phyloP scores from a whole-genome alignment of 352 stramenopile genomes.

The Globisporangium uncinulatum region DNA sequence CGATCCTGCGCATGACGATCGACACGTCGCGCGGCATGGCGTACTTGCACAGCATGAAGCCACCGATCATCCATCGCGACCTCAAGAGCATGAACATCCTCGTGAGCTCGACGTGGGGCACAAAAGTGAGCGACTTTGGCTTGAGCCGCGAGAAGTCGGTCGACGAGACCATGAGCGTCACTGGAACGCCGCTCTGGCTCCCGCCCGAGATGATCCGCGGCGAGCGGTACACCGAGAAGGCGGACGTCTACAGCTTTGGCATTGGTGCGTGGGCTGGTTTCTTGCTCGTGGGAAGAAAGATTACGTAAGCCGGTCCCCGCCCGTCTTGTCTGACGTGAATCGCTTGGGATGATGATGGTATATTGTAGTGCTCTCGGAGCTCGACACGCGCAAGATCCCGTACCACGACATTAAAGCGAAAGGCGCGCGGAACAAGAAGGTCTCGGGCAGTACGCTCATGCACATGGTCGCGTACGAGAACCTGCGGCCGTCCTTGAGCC shows the following conservation, averaged over 20 bases:
- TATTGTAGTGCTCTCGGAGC: slow-evolving; percentile 65
- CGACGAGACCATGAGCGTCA: slow-evolving; percentile 93
- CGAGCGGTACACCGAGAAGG: slow-evolving; percentile 86
- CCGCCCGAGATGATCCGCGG: slow-evolving; percentile 87
- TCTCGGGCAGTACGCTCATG: slow-evolving; percentile 82
- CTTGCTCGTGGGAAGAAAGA: not conserved
- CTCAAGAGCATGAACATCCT: slow-evolving; percentile 94
- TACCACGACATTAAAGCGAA: slow-evolving; percentile 87
- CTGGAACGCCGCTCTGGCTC: slow-evolving; percentile 77
- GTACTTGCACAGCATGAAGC: slow-evolving; percentile 97
- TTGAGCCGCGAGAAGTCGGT: slow-evolving; percentile 95
- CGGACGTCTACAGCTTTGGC: slow-evolving; percentile 86
- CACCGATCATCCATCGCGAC: slow-evolving; percentile 98
- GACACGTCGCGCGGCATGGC: slow-evolving; percentile 93
- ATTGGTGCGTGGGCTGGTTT: slow-evolving; percentile 39
- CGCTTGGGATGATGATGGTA: not conserved
- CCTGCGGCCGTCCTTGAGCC: slow-evolving; percentile 75
- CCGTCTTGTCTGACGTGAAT: too few species aligned
- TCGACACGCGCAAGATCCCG: slow-evolving; percentile 84
- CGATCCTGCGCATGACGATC: slow-evolving; percentile 86
- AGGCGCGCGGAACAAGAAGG: slow-evolving; percentile 77
- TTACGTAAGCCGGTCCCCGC: too few species aligned
- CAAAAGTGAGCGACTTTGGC: slow-evolving; percentile 97
- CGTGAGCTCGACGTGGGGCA: slow-evolving; percentile 80
- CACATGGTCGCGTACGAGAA: slow-evolving; percentile 89